These are phyloP conservation scores for Euphorbia tirucalli DNA, from an alignment of 345 rosid genomes.

Conservation along the genomic window DNA sequence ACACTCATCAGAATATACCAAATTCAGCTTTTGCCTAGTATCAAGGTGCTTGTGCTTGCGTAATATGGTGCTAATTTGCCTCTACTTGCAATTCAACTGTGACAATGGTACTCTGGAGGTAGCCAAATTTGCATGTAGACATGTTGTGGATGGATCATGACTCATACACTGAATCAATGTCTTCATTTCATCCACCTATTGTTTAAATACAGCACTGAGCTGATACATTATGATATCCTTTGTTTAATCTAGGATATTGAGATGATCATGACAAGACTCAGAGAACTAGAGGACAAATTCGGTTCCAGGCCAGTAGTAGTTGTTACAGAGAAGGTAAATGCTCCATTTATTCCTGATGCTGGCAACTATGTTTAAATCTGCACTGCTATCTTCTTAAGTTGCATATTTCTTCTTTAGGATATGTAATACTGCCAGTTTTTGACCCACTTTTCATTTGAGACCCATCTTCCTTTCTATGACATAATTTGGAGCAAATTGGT, in stretches of 20 bases:
- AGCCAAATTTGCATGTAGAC: background rate
- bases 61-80: background rate
- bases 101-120: background rate
- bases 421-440: background rate
- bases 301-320: constrained; percentile 52
- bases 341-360: constrained; percentile 1
- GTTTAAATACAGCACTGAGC: background rate
- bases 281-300: constrained; percentile 45
- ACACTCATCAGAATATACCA: background rate
- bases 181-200: background rate
- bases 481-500: too few species aligned
- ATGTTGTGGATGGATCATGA: background rate
- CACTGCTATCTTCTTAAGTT: background rate
- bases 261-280: constrained; percentile 43
- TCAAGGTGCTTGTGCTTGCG: background rate
- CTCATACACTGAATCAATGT: background rate
- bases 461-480: background rate
- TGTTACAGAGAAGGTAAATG: constrained; percentile 71
- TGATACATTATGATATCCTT: background rate
- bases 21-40: background rate
- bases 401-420: background rate
- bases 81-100: background rate
- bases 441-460: background rate
- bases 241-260: constrained; percentile 52
- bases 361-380: background rate